phyloP scores from a whole-genome alignment of 2,329 filamentous ascomycete species.

The Neonectria hederae region DNA sequence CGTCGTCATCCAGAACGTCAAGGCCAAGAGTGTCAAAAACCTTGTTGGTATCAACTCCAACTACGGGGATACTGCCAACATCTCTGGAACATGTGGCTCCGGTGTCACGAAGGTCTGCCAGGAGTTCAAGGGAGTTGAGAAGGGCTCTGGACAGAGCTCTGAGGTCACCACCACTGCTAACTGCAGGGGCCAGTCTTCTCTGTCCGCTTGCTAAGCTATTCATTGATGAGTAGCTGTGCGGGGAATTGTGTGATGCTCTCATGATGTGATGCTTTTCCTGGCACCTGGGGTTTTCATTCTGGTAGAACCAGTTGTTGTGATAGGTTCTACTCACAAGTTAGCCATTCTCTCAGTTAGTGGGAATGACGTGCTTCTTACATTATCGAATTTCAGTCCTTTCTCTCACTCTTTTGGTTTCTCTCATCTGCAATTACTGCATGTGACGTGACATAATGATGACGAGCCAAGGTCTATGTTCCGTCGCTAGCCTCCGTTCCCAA shows the following conservation, averaged over 20 bases:
- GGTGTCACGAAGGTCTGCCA: slow-evolving; percentile 37
- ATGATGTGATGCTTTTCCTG: neutral
- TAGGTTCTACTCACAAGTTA: neutral
- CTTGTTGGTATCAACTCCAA: slow-evolving; percentile 41
- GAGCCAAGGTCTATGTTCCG: neutral
- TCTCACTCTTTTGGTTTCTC: neutral
- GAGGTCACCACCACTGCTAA: slow-evolving; percentile 10
- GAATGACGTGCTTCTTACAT: neutral
- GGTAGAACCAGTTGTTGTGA: neutral
- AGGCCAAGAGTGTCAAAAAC: slow-evolving; percentile 38
- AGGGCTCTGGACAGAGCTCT: slow-evolving; percentile 12
- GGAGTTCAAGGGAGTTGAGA: slow-evolving; percentile 33
- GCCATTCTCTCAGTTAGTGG: neutral
- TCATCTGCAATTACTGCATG: too few relatives aligned
- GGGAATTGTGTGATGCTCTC: neutral
- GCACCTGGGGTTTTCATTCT: neutral
- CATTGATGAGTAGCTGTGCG: neutral
- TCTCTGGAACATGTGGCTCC: slow-evolving; percentile 33
- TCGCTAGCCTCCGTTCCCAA: neutral
- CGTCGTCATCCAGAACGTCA: slow-evolving; percentile 22
- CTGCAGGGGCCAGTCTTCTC: slow-evolving; percentile 21
- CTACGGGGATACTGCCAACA: slow-evolving; percentile 34
- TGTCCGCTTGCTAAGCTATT: slow-evolving; percentile 16
- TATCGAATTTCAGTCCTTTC: neutral
- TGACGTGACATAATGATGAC: too few relatives aligned